These are phyloP conservation scores for Ephemerocybe angulata DNA, from an alignment of 768 basidiomycete genomes.

Conservation along the genomic window DNA sequence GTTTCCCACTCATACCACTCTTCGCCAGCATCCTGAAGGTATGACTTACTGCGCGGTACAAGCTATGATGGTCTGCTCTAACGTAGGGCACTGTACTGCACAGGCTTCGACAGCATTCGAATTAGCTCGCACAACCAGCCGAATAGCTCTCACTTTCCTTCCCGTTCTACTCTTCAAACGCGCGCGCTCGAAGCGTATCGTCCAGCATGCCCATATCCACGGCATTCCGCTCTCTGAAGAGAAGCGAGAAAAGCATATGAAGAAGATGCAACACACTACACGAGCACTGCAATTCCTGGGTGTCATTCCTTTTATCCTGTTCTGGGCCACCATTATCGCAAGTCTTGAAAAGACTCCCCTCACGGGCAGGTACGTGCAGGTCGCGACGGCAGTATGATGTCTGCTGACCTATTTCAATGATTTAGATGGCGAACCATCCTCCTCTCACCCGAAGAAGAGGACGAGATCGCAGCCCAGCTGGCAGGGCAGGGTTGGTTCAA, in stretches of 20 bases:
- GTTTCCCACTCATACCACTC: slow-evolving; percentile 46
- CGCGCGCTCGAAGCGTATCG: slow-evolving; percentile 43
- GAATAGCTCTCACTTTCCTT: slow-evolving; percentile 72
- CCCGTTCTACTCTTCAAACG: slow-evolving; percentile 66
- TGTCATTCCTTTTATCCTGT: slow-evolving; percentile 55
- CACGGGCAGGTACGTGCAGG: slow-evolving; percentile 68
- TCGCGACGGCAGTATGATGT: slow-evolving; percentile 1
- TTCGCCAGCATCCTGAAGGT: slow-evolving; percentile 65
- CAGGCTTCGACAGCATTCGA: slow-evolving; percentile 76
- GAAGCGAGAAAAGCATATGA: slow-evolving; percentile 45
- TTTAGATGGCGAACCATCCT: slow-evolving; percentile 81
- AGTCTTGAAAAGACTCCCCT: slow-evolving; percentile 76
- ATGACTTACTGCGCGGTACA: slow-evolving; percentile 10
- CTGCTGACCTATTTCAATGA: not conserved
- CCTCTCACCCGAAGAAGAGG: slow-evolving; percentile 90
- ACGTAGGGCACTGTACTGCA: too few species aligned
- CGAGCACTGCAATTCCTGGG: slow-evolving; percentile 52
- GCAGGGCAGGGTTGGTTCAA: slow-evolving; percentile 84
- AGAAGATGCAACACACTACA: slow-evolving; percentile 47
- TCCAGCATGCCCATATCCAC: slow-evolving; percentile 50
- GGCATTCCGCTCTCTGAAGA: slow-evolving; percentile 51
- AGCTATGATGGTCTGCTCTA: too few species aligned
- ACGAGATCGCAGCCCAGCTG: slow-evolving; percentile 78
- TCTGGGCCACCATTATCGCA: slow-evolving; percentile 68
- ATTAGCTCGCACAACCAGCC: slow-evolving; percentile 62